Evolutionary conservation across 805 yeast genomes (phyloP).

Genomic region (Saccharomycopsis oosterbeekiorum): DNA sequence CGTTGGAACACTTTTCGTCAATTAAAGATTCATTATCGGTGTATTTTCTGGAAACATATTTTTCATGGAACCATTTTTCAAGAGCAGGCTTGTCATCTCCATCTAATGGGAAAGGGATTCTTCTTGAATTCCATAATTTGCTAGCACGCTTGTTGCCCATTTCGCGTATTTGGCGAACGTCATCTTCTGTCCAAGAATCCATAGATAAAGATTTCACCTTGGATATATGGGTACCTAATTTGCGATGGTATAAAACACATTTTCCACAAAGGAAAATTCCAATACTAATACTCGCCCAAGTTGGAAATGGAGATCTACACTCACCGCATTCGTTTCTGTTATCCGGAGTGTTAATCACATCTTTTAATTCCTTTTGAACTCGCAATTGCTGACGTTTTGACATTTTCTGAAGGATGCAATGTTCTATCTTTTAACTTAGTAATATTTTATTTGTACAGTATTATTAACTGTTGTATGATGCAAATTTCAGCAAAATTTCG

Average conservation of each 20-base stretch:
- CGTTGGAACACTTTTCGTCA: constrained; percentile 18
- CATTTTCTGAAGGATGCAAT: constrained; percentile 18
- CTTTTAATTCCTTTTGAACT: constrained; percentile 43
- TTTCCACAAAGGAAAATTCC: constrained; percentile 77
- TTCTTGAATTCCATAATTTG: constrained; percentile 57
- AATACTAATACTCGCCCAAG: constrained; percentile 27
- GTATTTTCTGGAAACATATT: constrained; percentile 57
- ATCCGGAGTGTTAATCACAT: constrained; percentile 45
- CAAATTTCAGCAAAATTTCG: too few species aligned
- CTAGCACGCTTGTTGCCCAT: constrained; percentile 58
- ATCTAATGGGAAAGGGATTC: constrained; percentile 63
- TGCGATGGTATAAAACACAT: constrained; percentile 72
- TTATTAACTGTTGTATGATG: not conserved
- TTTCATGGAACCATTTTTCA: constrained; percentile 52
- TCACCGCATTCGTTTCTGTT: constrained; percentile 74
- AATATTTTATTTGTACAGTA: not conserved
- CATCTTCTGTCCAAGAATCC: constrained; percentile 56
- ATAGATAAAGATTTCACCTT: constrained; percentile 62
- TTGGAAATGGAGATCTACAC: constrained; percentile 60
- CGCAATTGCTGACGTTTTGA: constrained; percentile 34
- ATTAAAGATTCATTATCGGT: constrained; percentile 9
- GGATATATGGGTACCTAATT: constrained; percentile 51
- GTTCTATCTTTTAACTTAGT: not conserved
- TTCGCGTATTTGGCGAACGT: constrained; percentile 33
- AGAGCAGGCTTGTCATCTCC: constrained; percentile 59